These are phyloP conservation scores for Podaxis mareebaensis DNA, from an alignment of 768 basidiomycete genomes.

Conservation along the genomic window DNA sequence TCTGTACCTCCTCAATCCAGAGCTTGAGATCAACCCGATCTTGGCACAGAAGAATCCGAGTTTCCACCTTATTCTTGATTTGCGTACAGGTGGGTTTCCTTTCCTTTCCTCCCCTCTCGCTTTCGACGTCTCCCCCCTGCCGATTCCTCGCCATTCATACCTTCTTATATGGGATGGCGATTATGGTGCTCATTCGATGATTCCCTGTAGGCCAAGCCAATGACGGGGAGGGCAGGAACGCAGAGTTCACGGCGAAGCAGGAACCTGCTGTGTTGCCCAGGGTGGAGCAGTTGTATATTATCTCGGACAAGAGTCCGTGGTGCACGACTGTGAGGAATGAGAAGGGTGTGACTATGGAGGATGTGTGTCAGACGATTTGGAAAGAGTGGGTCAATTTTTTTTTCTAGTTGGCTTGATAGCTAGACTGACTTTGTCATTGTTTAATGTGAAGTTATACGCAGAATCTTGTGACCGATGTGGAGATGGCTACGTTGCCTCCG, in stretches of 20 bases:
- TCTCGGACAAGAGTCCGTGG: conserved; percentile 66
- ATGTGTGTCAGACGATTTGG: conserved; percentile 71
- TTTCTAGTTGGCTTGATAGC: not conserved
- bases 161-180: not conserved
- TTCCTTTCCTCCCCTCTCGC: not conserved
- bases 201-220: conserved; percentile 50
- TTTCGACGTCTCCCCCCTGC: too few species aligned
- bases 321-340: conserved; percentile 73
- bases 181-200: not conserved
- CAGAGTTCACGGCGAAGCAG: conserved; percentile 45
- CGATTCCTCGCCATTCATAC: not conserved
- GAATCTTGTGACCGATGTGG: conserved; percentile 62
- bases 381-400: conserved; percentile 61
- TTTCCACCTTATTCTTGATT: conserved; percentile 73
- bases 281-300: conserved; percentile 35
- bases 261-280: conserved; percentile 22
- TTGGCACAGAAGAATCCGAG: conserved; percentile 46
- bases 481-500: conserved; percentile 58
- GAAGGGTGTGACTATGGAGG: conserved; percentile 67
- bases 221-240: conserved; percentile 56
- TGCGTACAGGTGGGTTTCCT: conserved; percentile 57
- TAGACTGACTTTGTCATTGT: not conserved
- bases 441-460: conserved; percentile 61
- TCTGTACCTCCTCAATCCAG: conserved; percentile 71
- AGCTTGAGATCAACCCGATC: conserved; percentile 75